Evolutionary conservation across 768 basidiomycete species (phyloP).

Genomic region (Tylopilus plumbeoviolaceoides): DNA sequence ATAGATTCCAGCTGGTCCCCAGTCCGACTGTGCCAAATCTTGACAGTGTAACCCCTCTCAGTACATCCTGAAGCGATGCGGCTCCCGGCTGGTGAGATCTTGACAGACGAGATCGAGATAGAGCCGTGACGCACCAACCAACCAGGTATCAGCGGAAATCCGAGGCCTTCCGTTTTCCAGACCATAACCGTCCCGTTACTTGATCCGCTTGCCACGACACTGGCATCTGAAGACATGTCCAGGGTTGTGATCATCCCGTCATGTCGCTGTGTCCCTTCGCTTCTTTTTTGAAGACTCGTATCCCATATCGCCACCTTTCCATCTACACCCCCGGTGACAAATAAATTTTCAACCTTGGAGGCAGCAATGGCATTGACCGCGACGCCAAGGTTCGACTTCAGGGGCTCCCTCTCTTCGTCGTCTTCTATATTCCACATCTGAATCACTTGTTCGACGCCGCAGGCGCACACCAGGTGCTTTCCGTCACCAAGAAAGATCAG

Average conservation of each 20-base stretch:
- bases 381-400: not conserved
- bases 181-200: not conserved
- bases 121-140: not conserved
- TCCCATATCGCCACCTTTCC: not conserved
- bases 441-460: not conserved
- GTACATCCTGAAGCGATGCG: slow-evolving; percentile 3
- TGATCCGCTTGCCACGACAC: not conserved
- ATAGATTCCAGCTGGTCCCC: slow-evolving; percentile 3
- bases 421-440: not conserved
- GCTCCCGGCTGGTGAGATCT: slow-evolving; percentile 14
- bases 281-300: not conserved
- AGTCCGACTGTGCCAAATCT: slow-evolving; percentile 14
- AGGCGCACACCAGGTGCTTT: not conserved
- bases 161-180: not conserved
- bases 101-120: slow-evolving; percentile 7
- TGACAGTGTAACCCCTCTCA: not conserved
- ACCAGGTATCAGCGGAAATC: not conserved
- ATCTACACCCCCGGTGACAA: not conserved
- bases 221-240: not conserved
- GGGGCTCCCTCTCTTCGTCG: not conserved
- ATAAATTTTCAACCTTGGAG: not conserved
- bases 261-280: not conserved
- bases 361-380: not conserved
- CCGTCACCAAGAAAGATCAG: not conserved
- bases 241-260: not conserved